These are phyloP conservation scores for Ophiocordyceps sinensis DNA, from an alignment of 2,329 filamentous ascomycete species.

Conservation along the genomic window DNA sequence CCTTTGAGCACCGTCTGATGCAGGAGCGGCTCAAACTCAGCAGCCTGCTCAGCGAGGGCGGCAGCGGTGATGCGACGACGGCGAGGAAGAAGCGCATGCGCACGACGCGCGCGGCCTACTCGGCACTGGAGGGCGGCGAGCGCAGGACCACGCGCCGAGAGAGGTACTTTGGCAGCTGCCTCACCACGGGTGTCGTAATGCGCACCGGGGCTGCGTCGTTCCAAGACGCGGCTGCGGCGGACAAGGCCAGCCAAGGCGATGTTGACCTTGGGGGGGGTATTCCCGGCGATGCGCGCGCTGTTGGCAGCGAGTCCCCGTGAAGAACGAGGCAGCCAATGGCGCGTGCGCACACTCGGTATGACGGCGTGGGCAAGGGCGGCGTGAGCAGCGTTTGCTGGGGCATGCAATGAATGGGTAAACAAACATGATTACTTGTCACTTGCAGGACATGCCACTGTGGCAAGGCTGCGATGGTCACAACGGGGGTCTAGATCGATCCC, in stretches of 20 bases:
- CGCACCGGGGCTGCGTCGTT: conserved; percentile 37
- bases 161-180: conserved; percentile 50
- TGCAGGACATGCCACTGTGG: too few relatives aligned
- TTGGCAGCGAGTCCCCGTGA: too few relatives aligned
- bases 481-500: too few relatives aligned
- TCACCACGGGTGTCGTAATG: conserved; percentile 49
- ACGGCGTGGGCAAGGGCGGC: too few relatives aligned
- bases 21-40: conserved; percentile 49
- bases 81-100: conserved; percentile 34
- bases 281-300: too few relatives aligned
- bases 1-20: conserved; percentile 59
- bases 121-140: conserved; percentile 61
- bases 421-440: too few relatives aligned
- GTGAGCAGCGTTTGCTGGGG: too few relatives aligned
- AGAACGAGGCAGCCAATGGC: too few relatives aligned
- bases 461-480: too few relatives aligned
- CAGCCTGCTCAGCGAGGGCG: conserved; percentile 46
- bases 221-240: conserved; percentile 9
- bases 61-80: conserved; percentile 9
- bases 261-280: neutral
- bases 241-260: conserved; percentile 1
- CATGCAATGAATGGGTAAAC: too few relatives aligned
- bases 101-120: conserved; percentile 60
- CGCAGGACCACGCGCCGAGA: conserved; percentile 54
- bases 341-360: too few relatives aligned